Conservation (phyloP, 2,329 filamentous ascomycete genomes). For the Zymoseptoria tritici region DNA sequence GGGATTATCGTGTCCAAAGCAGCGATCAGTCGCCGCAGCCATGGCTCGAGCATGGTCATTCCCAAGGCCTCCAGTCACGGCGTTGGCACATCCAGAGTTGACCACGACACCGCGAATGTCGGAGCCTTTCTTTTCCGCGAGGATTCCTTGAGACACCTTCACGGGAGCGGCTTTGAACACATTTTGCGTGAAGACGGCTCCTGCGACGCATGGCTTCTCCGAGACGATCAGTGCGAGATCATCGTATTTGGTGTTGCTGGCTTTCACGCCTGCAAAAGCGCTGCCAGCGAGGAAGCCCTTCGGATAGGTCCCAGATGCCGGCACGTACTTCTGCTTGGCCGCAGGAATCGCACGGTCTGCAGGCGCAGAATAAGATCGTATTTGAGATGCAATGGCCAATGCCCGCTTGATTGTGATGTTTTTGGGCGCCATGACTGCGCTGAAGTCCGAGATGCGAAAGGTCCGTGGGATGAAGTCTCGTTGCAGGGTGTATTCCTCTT, state of each 20-base stretch:
- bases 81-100: slow-evolving; percentile 95
- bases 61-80: slow-evolving; percentile 85
- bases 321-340: slow-evolving; percentile 85
- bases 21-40: slow-evolving; percentile 68
- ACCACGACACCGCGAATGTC: slow-evolving; percentile 72
- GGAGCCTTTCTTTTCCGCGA: slow-evolving; percentile 51
- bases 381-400: slow-evolving; percentile 28
- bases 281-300: slow-evolving; percentile 82
- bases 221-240: slow-evolving; percentile 86
- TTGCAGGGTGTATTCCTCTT: not conserved
- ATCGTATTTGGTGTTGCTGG: slow-evolving; percentile 81
- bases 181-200: slow-evolving; percentile 95
- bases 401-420: slow-evolving; percentile 17
- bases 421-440: slow-evolving; percentile 15
- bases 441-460: not conserved
- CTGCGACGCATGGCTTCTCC: slow-evolving; percentile 74
- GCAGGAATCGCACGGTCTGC: slow-evolving; percentile 57
- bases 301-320: slow-evolving; percentile 76
- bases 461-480: not conserved
- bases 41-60: slow-evolving; percentile 81
- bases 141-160: slow-evolving; percentile 66
- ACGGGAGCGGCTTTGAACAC: slow-evolving; percentile 97
- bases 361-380: slow-evolving; percentile 53
- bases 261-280: slow-evolving; percentile 87
- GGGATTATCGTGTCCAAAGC: slow-evolving; percentile 43